phyloP scores from a whole-genome alignment of 371 early-diverging fungal genomes.

The Mortierella sp. region DNA sequence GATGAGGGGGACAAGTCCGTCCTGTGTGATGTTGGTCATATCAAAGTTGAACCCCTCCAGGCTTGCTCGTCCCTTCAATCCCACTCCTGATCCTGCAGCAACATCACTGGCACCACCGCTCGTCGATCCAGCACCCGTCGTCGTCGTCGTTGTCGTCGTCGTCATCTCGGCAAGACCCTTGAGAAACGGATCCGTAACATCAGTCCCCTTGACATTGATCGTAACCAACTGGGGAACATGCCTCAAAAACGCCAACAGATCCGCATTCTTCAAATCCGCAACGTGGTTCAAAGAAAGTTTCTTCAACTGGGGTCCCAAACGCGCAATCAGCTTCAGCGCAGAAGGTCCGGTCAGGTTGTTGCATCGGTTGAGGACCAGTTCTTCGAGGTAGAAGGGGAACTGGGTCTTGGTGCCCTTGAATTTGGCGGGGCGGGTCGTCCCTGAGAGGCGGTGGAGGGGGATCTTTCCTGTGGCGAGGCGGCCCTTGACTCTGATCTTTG shows the following conservation, averaged over 20 bases:
- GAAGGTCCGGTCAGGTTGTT: slow-evolving; percentile 17
- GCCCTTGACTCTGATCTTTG: not conserved
- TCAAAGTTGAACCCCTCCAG: slow-evolving; percentile 17
- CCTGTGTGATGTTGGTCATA: slow-evolving; percentile 9
- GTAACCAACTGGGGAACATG: slow-evolving; percentile 24
- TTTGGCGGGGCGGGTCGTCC: slow-evolving; percentile 29
- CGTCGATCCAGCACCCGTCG: too few species aligned
- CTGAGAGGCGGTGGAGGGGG: slow-evolving; percentile 21
- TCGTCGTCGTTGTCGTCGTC: not conserved
- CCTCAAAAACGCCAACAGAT: slow-evolving; percentile 13
- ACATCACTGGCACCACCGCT: not conserved
- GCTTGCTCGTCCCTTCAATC: not conserved
- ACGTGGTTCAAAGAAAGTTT: slow-evolving; percentile 21
- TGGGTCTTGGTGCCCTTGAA: slow-evolving; percentile 36
- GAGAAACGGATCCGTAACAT: slow-evolving; percentile 23
- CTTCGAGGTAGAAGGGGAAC: slow-evolving; percentile 33
- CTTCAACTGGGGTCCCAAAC: slow-evolving; percentile 32
- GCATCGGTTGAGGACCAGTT: slow-evolving; percentile 25
- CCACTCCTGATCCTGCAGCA: not conserved
- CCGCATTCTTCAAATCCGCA: slow-evolving; percentile 8
- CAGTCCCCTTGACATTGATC: slow-evolving; percentile 19
- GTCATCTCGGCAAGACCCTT: not conserved
- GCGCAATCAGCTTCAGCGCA: slow-evolving; percentile 4
- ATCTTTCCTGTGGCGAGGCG: not conserved
- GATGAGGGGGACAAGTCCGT: slow-evolving; percentile 18